Conservation (phyloP, 805 yeast species). For the Lachancea sp. region DNA sequence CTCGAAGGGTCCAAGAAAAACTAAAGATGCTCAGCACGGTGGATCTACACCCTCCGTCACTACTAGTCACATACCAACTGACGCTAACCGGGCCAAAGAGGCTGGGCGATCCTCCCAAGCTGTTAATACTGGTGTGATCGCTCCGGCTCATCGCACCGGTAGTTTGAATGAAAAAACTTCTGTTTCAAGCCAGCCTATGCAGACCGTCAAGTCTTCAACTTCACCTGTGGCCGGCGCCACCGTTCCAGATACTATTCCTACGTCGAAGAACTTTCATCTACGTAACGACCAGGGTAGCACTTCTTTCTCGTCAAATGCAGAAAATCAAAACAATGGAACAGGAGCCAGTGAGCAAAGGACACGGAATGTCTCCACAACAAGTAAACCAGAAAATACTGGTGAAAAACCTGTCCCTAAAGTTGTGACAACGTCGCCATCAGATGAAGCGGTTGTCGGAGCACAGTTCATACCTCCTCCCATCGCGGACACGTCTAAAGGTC, state of each 20-base stretch:
- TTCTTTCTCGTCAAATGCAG: neutral
- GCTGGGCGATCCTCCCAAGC: neutral
- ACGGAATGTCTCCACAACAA: neutral
- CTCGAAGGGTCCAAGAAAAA: neutral
- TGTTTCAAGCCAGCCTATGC: neutral
- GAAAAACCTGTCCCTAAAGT: neutral
- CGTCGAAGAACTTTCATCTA: conserved; percentile 25
- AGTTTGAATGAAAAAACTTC: no score
- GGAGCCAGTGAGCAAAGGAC: neutral
- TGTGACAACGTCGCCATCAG: conserved; percentile 1
- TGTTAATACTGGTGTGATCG: neutral
- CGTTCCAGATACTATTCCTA: conserved; percentile 29
- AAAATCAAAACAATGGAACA: neutral
- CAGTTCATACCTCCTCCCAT: conserved; percentile 6
- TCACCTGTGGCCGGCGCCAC: conserved; percentile 30
- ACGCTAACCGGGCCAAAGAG: neutral
- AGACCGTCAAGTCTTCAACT: conserved; percentile 2
- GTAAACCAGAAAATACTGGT: neutral
- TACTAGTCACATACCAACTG: neutral
- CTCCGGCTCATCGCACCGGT: neutral
- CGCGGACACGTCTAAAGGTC: conserved; percentile 3
- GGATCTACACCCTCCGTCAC: neutral
- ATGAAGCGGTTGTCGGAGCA: neutral
- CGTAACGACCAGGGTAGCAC: conserved; percentile 11
- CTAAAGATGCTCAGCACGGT: neutral